phyloP scores from a whole-genome alignment of 169 alveolate genomes.

The Pseudocohnilembus persalinus region DNA sequence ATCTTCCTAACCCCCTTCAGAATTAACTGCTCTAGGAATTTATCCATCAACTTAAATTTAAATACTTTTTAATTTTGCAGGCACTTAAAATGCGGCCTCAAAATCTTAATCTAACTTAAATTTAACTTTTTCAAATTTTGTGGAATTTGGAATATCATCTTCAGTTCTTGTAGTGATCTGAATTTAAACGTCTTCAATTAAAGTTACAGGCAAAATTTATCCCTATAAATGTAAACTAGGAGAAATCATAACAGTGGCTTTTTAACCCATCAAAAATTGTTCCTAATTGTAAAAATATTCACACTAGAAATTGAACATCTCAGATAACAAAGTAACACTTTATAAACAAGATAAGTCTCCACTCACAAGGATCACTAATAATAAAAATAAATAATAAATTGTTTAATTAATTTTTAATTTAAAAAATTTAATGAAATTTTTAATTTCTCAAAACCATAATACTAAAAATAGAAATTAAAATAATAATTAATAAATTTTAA shows the following conservation, averaged over 20 bases:
- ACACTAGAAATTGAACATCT: not conserved
- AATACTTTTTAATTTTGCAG: not conserved
- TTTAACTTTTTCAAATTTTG: not conserved
- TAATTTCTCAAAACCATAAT: too few species aligned
- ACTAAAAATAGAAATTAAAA: too few species aligned
- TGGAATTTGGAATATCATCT: not conserved
- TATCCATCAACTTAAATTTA: not conserved
- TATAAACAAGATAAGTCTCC: not conserved
- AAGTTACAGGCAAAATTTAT: conserved; percentile 17
- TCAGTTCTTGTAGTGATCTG: not conserved
- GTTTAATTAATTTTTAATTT: too few species aligned
- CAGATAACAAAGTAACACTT: not conserved
- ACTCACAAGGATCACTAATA: not conserved
- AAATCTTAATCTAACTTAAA: not conserved
- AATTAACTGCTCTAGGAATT: too few species aligned
- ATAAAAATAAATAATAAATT: too few species aligned
- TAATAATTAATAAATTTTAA: too few species aligned
- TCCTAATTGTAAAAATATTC: conserved; percentile 17
- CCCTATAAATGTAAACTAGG: conserved; percentile 26
- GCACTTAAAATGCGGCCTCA: not conserved
- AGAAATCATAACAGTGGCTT: conserved; percentile 23
- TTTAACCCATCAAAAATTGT: conserved; percentile 40
- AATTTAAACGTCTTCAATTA: conserved; percentile 28
- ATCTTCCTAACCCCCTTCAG: too few species aligned
- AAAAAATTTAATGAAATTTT: too few species aligned